These are phyloP conservation scores for Trichophyton schoenleinii DNA, from an alignment of 2,329 filamentous ascomycete species.

Conservation along the genomic window DNA sequence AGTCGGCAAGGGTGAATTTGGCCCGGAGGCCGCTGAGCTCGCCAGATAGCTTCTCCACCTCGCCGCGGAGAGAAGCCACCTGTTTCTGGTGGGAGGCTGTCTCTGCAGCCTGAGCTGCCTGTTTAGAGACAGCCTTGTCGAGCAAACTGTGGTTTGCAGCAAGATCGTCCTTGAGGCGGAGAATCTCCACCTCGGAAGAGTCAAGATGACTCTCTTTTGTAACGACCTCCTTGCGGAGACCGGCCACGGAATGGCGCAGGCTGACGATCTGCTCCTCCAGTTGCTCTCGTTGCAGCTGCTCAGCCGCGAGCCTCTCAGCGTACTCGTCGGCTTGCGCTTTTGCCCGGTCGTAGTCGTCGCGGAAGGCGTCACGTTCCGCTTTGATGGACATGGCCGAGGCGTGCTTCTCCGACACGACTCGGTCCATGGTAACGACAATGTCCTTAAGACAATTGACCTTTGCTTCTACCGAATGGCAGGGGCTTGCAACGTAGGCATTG, in stretches of 20 bases:
- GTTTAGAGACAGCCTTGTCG: not conserved
- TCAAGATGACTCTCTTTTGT: not conserved
- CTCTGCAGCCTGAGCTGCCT: not conserved
- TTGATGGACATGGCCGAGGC: not conserved
- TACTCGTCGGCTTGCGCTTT: slow-evolving; percentile 1
- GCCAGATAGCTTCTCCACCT: slow-evolving; percentile 4
- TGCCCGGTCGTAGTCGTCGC: not conserved
- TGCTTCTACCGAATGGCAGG: not conserved
- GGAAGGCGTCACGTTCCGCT: slow-evolving; percentile 3
- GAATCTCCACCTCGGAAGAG: not conserved
- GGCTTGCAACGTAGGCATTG: slow-evolving; percentile 1
- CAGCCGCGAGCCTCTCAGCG: slow-evolving; percentile 3
- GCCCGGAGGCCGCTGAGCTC: slow-evolving; percentile 4
- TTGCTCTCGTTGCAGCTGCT: not conserved
- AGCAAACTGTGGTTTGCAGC: not conserved
- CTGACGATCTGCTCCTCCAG: not conserved
- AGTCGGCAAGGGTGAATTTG: not conserved
- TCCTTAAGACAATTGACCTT: not conserved
- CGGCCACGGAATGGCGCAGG: not conserved
- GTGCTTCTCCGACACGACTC: not conserved
- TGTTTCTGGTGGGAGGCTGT: not conserved
- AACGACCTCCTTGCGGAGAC: not conserved
- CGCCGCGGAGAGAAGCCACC: slow-evolving; percentile 4
- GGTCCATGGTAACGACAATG: slow-evolving; percentile 1
- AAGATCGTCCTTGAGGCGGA: slow-evolving; percentile 1